Conservation (phyloP, 2,329 filamentous ascomycete species). For the Aspergillus quadrilineatus region DNA sequence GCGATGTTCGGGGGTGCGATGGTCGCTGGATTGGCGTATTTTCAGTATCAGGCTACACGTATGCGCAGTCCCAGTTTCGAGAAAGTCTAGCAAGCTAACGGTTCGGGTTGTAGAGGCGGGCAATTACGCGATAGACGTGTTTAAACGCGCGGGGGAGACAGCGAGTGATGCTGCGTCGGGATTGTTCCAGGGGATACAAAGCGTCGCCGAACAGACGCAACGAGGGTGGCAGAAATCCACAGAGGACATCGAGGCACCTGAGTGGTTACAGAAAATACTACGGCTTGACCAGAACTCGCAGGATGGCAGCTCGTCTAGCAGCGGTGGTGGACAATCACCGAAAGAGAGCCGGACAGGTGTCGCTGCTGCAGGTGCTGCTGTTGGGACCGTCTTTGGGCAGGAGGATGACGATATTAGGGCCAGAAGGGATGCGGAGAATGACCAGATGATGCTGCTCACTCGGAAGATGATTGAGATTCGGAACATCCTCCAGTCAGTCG, state of each 20-base stretch:
- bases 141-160: constrained; percentile 70
- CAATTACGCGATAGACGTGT: constrained; percentile 73
- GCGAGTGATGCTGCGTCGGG: constrained; percentile 67
- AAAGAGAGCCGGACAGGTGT: constrained; percentile 57
- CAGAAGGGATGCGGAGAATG: constrained; percentile 74
- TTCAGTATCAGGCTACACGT: constrained; percentile 95
- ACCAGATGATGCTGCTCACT: constrained; percentile 99
- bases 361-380: constrained; percentile 66
- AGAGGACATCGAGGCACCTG: constrained; percentile 67
- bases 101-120: constrained; percentile 59
- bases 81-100: constrained; percentile 10
- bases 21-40: constrained; percentile 82
- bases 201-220: constrained; percentile 74
- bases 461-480: constrained; percentile 99
- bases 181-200: constrained; percentile 69
- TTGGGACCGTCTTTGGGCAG: constrained; percentile 76
- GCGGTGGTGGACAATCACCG: constrained; percentile 46
- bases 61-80: constrained; percentile 40
- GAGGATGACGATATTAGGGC: constrained; percentile 65
- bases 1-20: constrained; percentile 89
- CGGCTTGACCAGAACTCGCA: constrained; percentile 61
- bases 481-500: constrained; percentile 84
- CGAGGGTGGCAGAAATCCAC: constrained; percentile 82
- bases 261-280: constrained; percentile 78
- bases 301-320: constrained; percentile 37